Evolutionary conservation across 1,139 yeast genomes (phyloP).

Genomic region (Williopsis jadinii): DNA sequence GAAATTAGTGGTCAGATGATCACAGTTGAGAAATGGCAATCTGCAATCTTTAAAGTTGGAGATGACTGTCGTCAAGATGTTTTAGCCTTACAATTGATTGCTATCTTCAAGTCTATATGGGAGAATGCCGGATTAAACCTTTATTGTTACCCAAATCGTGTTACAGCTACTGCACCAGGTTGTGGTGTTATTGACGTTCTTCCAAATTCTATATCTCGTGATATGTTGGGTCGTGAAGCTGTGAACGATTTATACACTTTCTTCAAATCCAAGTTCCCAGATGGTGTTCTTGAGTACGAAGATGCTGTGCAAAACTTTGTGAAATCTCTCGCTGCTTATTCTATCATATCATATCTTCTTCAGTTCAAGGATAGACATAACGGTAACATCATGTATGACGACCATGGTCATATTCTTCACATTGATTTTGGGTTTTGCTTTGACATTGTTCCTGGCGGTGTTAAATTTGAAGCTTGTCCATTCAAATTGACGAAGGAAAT

Average conservation of each 20-base stretch:
- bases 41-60: conserved; percentile 98
- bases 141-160: conserved; percentile 88
- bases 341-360: conserved; percentile 82
- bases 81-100: conserved; percentile 83
- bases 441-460: conserved; percentile 99
- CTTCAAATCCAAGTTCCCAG: conserved; percentile 85
- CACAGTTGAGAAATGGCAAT: conserved; percentile 65
- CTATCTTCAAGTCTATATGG: conserved; percentile 91
- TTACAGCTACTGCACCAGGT: conserved; percentile 98
- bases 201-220: conserved; percentile 92
- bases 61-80: conserved; percentile 99
- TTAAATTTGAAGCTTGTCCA: conserved; percentile 94
- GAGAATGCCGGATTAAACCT: conserved; percentile 80
- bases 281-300: conserved; percentile 83
- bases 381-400: conserved; percentile 98
- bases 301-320: conserved; percentile 88
- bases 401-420: conserved; percentile 88
- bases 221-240: conserved; percentile 98
- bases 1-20: conserved; percentile 29
- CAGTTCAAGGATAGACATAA: conserved; percentile 98
- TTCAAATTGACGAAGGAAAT: conserved; percentile 94
- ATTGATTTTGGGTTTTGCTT: conserved; percentile 98
- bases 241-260: conserved; percentile 95
- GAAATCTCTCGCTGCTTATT: conserved; percentile 91
- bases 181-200: conserved; percentile 98